These are phyloP conservation scores for Alternaria sp. DNA, from an alignment of 2,329 filamentous ascomycete species.

Conservation along the genomic window DNA sequence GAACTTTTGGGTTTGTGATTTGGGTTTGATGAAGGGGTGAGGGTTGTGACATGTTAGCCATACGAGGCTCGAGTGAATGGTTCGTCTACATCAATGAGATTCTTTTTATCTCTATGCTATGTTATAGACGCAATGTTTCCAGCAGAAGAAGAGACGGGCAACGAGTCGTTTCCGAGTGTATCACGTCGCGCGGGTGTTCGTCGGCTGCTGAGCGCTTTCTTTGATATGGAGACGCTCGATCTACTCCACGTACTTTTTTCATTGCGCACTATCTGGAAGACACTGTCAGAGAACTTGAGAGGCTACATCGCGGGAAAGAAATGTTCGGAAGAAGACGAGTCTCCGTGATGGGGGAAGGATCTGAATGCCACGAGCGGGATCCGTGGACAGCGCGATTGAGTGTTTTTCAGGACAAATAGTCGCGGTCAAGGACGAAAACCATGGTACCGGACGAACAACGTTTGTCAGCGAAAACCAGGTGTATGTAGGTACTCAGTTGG, in stretches of 20 bases:
- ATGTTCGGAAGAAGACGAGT: too few species aligned
- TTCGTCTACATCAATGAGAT: accelerated
- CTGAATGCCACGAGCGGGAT: neutral
- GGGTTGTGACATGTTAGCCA: neutral
- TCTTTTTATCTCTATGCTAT: neutral
- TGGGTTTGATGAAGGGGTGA: neutral
- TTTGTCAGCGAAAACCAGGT: neutral
- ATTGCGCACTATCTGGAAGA: neutral
- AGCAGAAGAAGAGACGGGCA: neutral
- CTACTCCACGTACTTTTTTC: too few species aligned
- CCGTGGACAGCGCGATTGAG: neutral
- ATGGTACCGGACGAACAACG: neutral
- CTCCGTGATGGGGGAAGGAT: too few species aligned
- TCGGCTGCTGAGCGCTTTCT: too few species aligned
- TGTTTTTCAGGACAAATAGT: neutral
- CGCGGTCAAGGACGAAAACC: neutral
- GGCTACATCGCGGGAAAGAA: too few species aligned
- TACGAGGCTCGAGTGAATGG: neutral
- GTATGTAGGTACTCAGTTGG: neutral
- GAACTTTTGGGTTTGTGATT: neutral
- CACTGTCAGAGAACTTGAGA: too few species aligned
- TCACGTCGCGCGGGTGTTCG: too few species aligned
- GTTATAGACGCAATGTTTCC: accelerated
- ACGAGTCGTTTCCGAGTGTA: too few species aligned
- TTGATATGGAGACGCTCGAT: too few species aligned